Conservation (phyloP, 2,329 filamentous ascomycete genomes). For the Didymella arachidicola region DNA sequence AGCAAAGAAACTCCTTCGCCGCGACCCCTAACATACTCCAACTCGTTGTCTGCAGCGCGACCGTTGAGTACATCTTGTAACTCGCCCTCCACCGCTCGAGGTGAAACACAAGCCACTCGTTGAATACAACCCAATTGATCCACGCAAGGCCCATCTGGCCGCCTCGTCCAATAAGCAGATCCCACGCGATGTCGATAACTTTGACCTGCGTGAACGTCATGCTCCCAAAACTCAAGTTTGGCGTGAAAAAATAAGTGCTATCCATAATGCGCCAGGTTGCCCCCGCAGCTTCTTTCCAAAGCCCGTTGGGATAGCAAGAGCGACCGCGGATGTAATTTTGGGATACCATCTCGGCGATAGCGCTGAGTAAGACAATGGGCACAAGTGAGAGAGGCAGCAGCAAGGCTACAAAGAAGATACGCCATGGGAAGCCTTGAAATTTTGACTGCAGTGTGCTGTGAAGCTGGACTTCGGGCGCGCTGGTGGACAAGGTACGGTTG, state of each 20-base stretch:
- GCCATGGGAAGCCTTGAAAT: constrained; percentile 35
- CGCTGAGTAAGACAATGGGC: constrained; percentile 39
- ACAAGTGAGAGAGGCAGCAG: constrained; percentile 34
- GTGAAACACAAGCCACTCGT: constrained; percentile 47
- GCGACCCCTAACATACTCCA: constrained; percentile 45
- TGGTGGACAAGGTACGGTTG: not conserved
- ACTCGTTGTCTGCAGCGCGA: constrained; percentile 41
- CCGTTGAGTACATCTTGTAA: constrained; percentile 40
- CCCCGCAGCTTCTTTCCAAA: constrained; percentile 37
- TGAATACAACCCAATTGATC: constrained; percentile 50
- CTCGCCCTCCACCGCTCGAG: constrained; percentile 46
- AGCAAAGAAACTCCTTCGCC: constrained; percentile 39
- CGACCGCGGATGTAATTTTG: constrained; percentile 37
- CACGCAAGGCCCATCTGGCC: constrained; percentile 44
- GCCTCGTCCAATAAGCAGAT: constrained; percentile 49
- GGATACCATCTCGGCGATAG: constrained; percentile 39
- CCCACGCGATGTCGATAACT: constrained; percentile 50
- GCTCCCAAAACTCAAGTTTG: constrained; percentile 41
- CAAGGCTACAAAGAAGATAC: constrained; percentile 27
- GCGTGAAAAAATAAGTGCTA: constrained; percentile 45
- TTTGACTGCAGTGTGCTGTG: constrained; percentile 19
- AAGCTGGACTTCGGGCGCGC: constrained; percentile 1
- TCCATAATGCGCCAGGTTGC: constrained; percentile 49
- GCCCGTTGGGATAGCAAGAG: constrained; percentile 45
- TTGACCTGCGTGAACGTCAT: constrained; percentile 50